Evolutionary conservation across 768 basidiomycete species (phyloP).

Genomic region (Suillus decipiens): DNA sequence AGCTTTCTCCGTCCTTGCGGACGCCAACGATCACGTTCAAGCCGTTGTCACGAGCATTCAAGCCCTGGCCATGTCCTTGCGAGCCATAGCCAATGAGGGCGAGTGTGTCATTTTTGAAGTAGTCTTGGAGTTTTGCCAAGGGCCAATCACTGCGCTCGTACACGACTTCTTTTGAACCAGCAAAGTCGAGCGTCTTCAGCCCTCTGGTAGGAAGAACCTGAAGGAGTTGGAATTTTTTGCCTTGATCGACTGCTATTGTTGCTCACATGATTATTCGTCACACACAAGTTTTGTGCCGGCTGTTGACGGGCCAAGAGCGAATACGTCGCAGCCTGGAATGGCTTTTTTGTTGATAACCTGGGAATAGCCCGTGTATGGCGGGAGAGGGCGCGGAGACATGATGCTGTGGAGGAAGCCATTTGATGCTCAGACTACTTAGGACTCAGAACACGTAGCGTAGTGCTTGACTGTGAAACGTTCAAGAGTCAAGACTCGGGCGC

Average conservation of each 20-base stretch:
- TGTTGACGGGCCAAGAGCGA: background rate
- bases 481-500: too few relatives aligned
- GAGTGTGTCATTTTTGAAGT: conserved; percentile 99
- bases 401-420: background rate
- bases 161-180: conserved; percentile 89
- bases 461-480: too few relatives aligned
- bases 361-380: background rate
- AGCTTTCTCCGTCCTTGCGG: conserved; percentile 93
- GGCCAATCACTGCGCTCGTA: conserved; percentile 99
- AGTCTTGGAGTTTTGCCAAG: conserved; percentile 94
- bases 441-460: too few relatives aligned
- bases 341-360: background rate
- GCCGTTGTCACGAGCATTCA: conserved; percentile 99
- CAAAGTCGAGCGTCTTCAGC: conserved; percentile 91
- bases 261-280: background rate
- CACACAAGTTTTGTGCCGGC: background rate
- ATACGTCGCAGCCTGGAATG: background rate
- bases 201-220: background rate
- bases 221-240: background rate
- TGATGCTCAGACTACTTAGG: too few relatives aligned
- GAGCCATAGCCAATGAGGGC: conserved; percentile 99
- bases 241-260: background rate
- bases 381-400: background rate
- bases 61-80: conserved; percentile 96
- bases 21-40: conserved; percentile 99